phyloP scores from a whole-genome alignment of 2,329 filamentous ascomycete species.

The Diaporthe destruens region DNA sequence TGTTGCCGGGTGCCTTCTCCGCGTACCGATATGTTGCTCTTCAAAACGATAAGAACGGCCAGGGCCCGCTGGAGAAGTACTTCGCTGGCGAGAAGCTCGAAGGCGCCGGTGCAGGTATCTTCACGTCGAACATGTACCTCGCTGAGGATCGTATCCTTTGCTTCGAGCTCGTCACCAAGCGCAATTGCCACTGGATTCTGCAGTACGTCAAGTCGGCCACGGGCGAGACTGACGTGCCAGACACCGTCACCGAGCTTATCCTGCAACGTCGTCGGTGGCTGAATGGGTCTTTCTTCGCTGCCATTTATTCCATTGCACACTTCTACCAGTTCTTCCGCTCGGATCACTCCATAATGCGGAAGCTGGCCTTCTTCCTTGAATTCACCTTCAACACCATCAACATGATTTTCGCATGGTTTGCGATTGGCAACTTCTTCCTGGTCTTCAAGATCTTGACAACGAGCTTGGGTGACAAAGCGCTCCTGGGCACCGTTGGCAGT shows the following conservation, averaged over 20 bases:
- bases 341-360: conserved; percentile 87
- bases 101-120: conserved; percentile 65
- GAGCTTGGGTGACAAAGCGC: conserved; percentile 76
- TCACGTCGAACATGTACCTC: conserved; percentile 99
- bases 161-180: conserved; percentile 97
- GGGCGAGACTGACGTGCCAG: conserved; percentile 96
- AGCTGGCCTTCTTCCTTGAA: conserved; percentile 90
- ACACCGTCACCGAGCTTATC: conserved; percentile 93
- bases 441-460: conserved; percentile 97
- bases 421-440: conserved; percentile 98
- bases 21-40: conserved; percentile 95
- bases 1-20: conserved; percentile 97
- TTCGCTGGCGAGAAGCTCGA: conserved; percentile 42
- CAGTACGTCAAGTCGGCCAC: conserved; percentile 98
- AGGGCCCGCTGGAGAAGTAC: conserved; percentile 68
- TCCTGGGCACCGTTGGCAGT: conserved; percentile 82
- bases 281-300: conserved; percentile 98
- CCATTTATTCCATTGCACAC: conserved; percentile 93
- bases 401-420: conserved; percentile 99
- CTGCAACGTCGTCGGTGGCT: conserved; percentile 96
- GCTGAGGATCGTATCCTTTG: conserved; percentile 99
- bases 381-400: conserved; percentile 95
- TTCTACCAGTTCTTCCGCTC: conserved; percentile 97
- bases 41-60: conserved; percentile 95
- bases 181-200: conserved; percentile 96